A percentile compares a stretch with the other conserved stretches of the same genome.
These are phyloP conservation scores for Bruguiera gymnorhiza DNA, from an alignment of 345 rosid species.

Conservation along the genomic window DNA sequence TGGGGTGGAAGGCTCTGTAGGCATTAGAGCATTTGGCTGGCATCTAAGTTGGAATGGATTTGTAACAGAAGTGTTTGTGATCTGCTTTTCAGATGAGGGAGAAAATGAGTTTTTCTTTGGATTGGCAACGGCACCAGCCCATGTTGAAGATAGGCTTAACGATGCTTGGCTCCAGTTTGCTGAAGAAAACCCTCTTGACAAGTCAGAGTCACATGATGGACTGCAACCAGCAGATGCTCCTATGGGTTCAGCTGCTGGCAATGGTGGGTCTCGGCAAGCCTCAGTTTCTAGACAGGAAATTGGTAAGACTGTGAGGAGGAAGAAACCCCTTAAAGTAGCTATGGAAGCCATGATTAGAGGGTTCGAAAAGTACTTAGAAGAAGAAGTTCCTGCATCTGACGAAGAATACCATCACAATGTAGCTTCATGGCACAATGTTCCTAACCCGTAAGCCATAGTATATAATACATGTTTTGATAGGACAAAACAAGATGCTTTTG, in stretches of 20 bases:
- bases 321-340: constrained; percentile 57
- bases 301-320: constrained; percentile 28
- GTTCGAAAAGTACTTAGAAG: constrained; percentile 48
- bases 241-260: constrained; percentile 47
- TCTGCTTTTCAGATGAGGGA: constrained; percentile 29
- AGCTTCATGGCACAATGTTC: constrained; percentile 92
- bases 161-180: constrained; percentile 98
- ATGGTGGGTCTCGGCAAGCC: constrained; percentile 52
- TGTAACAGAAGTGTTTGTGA: background rate
- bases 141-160: constrained; percentile 78
- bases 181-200: constrained; percentile 47
- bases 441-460: constrained; percentile 66
- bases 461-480: constrained; percentile 1
- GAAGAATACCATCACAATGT: constrained; percentile 66
- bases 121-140: constrained; percentile 96
- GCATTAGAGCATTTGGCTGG: background rate
- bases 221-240: constrained; percentile 42
- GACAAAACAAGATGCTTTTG: background rate
- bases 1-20: background rate
- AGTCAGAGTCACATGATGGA: constrained; percentile 32
- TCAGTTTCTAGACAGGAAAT: constrained; percentile 18
- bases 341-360: constrained; percentile 95
- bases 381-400: constrained; percentile 20
- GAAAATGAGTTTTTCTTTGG: constrained; percentile 80
- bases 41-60: background rate